phyloP scores from a whole-genome alignment of 164 flowering plant species.

The Protea cynaroides region DNA sequence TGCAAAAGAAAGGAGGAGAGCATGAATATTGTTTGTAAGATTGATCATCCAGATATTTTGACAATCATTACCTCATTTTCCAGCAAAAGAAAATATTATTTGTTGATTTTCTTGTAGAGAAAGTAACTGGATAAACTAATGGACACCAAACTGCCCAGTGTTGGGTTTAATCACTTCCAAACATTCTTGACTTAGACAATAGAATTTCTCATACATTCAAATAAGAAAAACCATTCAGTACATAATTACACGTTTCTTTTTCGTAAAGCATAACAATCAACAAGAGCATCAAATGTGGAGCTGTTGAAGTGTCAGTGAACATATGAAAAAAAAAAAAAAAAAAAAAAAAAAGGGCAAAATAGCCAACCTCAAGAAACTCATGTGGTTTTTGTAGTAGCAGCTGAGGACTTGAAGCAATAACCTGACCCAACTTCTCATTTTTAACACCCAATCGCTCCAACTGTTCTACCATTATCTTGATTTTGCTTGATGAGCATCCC shows the following conservation, averaged over 20 bases:
- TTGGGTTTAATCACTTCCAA: too few relatives aligned
- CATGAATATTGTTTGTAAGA: too few relatives aligned
- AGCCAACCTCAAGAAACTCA: constrained; percentile 58
- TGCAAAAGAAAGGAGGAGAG: too few relatives aligned
- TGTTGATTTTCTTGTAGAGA: too few relatives aligned
- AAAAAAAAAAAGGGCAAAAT: too few relatives aligned
- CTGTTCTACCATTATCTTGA: constrained; percentile 54
- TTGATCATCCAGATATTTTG: too few relatives aligned
- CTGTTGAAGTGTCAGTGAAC: neutral
- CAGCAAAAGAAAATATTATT: too few relatives aligned
- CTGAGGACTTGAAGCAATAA: constrained; percentile 77
- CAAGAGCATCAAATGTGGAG: neutral
- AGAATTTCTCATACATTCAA: neutral
- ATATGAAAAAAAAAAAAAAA: neutral
- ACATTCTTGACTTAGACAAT: neutral
- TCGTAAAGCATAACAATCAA: neutral
- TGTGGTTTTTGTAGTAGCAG: constrained; percentile 62
- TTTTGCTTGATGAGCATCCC: constrained; percentile 71
- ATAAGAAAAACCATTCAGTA: neutral
- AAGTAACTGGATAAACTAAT: too few relatives aligned
- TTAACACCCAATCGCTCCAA: constrained; percentile 46
- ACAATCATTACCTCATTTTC: too few relatives aligned
- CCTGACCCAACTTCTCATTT: constrained; percentile 54
- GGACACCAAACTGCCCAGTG: too few relatives aligned
- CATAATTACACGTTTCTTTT: neutral